Evolutionary conservation across 345 rosid species (phyloP), one percentile per base, ranked within the genome.

Genomic region (Sapria himalayana): DNA sequence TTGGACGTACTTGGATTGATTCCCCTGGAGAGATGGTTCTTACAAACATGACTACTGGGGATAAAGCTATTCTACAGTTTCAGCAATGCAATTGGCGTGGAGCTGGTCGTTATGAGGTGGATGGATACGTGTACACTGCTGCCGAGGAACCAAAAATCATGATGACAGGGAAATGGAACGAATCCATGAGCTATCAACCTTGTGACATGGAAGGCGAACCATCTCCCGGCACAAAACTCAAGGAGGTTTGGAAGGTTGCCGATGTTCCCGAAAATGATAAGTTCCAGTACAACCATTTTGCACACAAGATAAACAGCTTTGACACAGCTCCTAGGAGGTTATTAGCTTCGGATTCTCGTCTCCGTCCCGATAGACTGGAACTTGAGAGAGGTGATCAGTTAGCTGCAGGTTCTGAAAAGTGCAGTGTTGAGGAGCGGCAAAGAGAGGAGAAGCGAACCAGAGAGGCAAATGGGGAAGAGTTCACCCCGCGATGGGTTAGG

Each of bases 51-150:
- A 66, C 76, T 10, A 76, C 81, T 1, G 81, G 85, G 37, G 92
- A 79, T 67, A 79, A 76, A 68, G 85, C 49, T 48, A 76, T 79
- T 19, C 58, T 76, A 18, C 73, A 73, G 49, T 79, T 79, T 50
- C 85, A 79, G 63, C 85, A 85, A 4, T 76, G 85, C 40, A 79
- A 85, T 34, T 79, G 85, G 92, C 76, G 75, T 53, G 92, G 92
- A 24, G 46, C 92, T 54, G 85, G 85, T 46, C 74, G 92, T n/a
- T 79, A 68, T 56, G 92, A 79, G 59, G 85, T 79, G 44, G 92
- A 79, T 54, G 92, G 85, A 25, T 79, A 79, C 37, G 81, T 76
- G 15, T 79, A 76, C 50, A 70, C 67, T 46, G 78, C 85, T 11
- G 67, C 59, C 3, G 85, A 79, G 59, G 92, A 76, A 48, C 85